Percentiles rank a stretch among this genome's conserved stretches.
Evolutionary conservation across 441 rosid genomes (phyloP).

Genomic region (Gossypium schwendimanii): DNA sequence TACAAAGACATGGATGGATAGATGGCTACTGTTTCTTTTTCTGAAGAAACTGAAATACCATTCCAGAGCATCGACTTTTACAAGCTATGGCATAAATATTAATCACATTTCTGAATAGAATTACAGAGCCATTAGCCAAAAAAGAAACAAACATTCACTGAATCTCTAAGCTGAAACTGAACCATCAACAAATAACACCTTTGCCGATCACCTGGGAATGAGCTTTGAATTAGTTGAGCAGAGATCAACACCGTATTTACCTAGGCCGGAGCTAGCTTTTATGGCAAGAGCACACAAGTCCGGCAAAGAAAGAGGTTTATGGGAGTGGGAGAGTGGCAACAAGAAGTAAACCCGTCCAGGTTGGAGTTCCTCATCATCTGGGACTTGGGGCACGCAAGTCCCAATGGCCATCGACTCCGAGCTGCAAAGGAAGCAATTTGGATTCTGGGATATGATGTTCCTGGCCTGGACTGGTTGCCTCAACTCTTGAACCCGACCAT

Average conservation of each 20-base stretch:
- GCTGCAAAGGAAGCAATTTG: slow-evolving; percentile 32
- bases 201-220: not conserved
- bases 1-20: not conserved
- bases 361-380: slow-evolving; percentile 29
- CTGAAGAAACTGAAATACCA: not conserved
- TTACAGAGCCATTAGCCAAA: not conserved
- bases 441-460: slow-evolving; percentile 17
- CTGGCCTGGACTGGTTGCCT: slow-evolving; percentile 22
- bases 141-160: not conserved
- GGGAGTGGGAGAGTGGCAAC: slow-evolving; percentile 22
- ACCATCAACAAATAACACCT: not conserved
- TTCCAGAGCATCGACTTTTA: not conserved
- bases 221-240: not conserved
- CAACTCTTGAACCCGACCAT: slow-evolving; percentile 28
- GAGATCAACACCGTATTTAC: not conserved
- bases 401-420: slow-evolving; percentile 29
- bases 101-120: not conserved
- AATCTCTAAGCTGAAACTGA: not conserved
- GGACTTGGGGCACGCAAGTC: slow-evolving; percentile 13
- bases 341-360: slow-evolving; percentile 31
- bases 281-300: slow-evolving; percentile 32
- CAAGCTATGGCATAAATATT: not conserved
- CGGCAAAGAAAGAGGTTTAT: slow-evolving; percentile 16
- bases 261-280: slow-evolving; percentile 27
- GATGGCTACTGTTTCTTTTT: not conserved